Conservation (phyloP, 768 basidiomycete species). For the Roridomyces roridus region DNA sequence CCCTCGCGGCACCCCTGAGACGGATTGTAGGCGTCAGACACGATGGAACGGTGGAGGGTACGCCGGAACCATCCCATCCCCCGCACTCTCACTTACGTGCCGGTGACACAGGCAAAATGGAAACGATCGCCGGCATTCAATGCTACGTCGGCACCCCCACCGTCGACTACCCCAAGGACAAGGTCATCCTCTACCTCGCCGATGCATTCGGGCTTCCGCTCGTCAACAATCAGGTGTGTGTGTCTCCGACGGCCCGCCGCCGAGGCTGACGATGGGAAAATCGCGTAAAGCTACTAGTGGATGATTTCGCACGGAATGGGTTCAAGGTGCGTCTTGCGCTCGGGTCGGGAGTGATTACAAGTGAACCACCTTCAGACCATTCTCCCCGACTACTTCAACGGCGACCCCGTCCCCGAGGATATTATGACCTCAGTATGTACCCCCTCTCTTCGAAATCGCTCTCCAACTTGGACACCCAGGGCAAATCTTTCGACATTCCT, state of each 20-base stretch:
- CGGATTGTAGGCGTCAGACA: neutral
- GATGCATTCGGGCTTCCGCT: neutral
- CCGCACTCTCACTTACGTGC: too few species aligned
- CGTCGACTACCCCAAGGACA: neutral
- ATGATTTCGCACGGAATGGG: conserved; percentile 52
- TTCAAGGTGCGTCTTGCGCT: conserved; percentile 40
- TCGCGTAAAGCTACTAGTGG: conserved; percentile 44
- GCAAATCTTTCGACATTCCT: neutral
- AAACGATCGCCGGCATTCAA: neutral
- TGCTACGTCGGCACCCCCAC: neutral
- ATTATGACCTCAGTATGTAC: too few species aligned
- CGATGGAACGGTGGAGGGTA: neutral
- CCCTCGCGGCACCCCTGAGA: neutral
- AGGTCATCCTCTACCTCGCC: neutral
- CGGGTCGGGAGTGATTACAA: too few species aligned
- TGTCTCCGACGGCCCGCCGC: too few species aligned
- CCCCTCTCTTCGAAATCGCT: too few species aligned
- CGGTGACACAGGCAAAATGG: neutral
- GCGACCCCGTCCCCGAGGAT: too few species aligned
- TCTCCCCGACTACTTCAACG: too few species aligned
- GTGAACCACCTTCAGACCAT: too few species aligned
- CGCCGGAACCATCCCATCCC: too few species aligned
- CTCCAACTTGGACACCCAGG: neutral
- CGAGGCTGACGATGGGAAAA: conserved; percentile 16
- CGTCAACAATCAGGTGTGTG: neutral